phyloP scores from a whole-genome alignment of 306 rosid species.

The Cyclanthera cordifolia region DNA sequence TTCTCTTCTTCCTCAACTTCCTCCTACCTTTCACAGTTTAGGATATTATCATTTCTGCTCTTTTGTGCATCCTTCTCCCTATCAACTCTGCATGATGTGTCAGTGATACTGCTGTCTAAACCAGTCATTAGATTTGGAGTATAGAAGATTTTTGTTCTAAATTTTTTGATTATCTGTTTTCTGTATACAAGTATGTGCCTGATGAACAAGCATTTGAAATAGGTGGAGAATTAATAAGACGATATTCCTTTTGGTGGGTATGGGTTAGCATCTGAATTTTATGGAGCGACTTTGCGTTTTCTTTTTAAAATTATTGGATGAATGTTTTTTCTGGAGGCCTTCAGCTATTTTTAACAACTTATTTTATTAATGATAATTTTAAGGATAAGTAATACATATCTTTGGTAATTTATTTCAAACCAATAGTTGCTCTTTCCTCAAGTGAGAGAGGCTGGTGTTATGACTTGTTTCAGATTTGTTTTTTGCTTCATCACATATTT shows the following conservation, averaged over 20 bases:
- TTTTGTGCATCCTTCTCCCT: slow-evolving; percentile 48
- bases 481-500: not conserved
- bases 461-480: not conserved
- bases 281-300: not conserved
- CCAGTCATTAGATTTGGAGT: slow-evolving; percentile 7
- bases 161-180: slow-evolving; percentile 5
- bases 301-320: not conserved
- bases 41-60: slow-evolving; percentile 44
- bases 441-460: not conserved
- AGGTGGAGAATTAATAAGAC: not conserved
- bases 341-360: not conserved
- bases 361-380: not conserved
- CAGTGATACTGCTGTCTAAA: slow-evolving; percentile 16
- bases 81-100: slow-evolving; percentile 34
- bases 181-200: not conserved
- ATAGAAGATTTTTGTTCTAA: not conserved
- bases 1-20: slow-evolving; percentile 57
- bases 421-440: not conserved
- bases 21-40: slow-evolving; percentile 54
- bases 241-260: not conserved
- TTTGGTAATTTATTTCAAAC: not conserved
- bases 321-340: not conserved
- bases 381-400: not conserved
- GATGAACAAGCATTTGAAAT: slow-evolving; percentile 6
- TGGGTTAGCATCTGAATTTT: not conserved